Evolutionary conservation across 306 rosid genomes (phyloP).

Genomic region (Delonix regia): DNA sequence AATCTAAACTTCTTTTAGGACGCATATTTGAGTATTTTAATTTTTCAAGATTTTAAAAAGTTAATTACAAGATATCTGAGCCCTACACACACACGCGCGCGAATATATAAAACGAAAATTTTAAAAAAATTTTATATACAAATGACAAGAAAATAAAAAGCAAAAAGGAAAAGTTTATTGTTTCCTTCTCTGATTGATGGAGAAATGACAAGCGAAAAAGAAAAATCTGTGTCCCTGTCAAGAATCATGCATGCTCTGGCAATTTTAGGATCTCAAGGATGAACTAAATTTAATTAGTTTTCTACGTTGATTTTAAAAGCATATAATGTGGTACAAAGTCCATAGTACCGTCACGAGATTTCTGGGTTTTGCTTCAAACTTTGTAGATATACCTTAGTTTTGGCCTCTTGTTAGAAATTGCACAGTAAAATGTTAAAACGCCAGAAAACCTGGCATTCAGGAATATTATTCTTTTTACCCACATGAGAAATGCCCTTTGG

Average conservation of each 20-base stretch:
- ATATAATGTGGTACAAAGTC: neutral
- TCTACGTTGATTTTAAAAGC: neutral
- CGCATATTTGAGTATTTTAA: neutral
- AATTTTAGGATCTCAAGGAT: slow-evolving; percentile 37
- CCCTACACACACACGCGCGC: no score
- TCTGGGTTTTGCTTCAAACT: slow-evolving; percentile 30
- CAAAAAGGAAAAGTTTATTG: neutral
- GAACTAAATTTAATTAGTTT: neutral
- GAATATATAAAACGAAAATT: no score
- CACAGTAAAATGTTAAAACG: neutral
- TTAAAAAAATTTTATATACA: no score
- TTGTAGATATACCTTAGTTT: slow-evolving; percentile 21
- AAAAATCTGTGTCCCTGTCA: slow-evolving; percentile 20
- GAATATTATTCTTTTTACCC: slow-evolving; percentile 48
- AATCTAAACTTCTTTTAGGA: no score
- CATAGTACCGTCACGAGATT: slow-evolving; percentile 33
- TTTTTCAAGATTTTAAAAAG: neutral
- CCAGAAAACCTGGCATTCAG: slow-evolving; percentile 31
- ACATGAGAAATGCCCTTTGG: slow-evolving; percentile 29
- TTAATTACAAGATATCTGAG: neutral
- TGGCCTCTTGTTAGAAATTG: slow-evolving; percentile 37
- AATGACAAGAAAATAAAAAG: neutral
- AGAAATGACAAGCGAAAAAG: slow-evolving; percentile 36
- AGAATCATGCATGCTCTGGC: slow-evolving; percentile 31
- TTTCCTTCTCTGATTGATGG: slow-evolving; percentile 15